Evolutionary conservation across 495 filamentous ascomycete species (phyloP).

Genomic region (Aspergillus asperescens): DNA sequence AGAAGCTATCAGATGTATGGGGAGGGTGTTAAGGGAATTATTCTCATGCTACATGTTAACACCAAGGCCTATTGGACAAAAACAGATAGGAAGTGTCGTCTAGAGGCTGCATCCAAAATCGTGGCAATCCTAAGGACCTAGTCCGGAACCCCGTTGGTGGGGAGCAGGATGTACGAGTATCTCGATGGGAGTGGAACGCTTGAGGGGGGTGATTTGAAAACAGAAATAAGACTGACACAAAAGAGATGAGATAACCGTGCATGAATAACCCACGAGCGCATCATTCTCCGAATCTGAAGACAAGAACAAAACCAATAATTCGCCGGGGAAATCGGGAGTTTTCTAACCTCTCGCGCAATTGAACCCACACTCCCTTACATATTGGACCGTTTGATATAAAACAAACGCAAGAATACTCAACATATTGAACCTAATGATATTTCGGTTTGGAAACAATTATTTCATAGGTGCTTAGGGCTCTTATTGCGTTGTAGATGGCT

Average conservation of each 20-base stretch:
- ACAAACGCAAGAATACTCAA: slow-evolving; percentile 8
- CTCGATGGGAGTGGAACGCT: background rate
- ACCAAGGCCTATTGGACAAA: background rate
- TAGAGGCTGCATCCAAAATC: background rate
- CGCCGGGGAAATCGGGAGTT: slow-evolving; percentile 11
- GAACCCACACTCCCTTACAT: slow-evolving; percentile 13
- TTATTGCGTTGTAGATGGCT: slow-evolving; percentile 18
- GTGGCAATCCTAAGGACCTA: background rate
- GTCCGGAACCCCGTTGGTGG: no score
- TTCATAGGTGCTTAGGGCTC: background rate
- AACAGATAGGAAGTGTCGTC: background rate
- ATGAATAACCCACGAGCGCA: slow-evolving; percentile 10
- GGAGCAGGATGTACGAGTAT: background rate
- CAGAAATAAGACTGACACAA: background rate
- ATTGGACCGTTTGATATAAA: slow-evolving; percentile 3
- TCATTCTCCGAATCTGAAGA: slow-evolving; percentile 7
- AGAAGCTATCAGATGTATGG: background rate
- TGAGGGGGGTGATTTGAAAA: background rate
- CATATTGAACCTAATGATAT: slow-evolving; percentile 5
- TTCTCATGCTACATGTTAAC: slow-evolving; percentile 7
- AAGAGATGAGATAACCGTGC: slow-evolving; percentile 7
- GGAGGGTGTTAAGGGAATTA: background rate
- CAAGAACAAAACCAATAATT: slow-evolving; percentile 9
- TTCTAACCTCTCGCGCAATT: slow-evolving; percentile 15
- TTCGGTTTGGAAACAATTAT: background rate